Conservation (phyloP, 2,329 filamentous ascomycete genomes). For the Colletotrichum sp. region DNA sequence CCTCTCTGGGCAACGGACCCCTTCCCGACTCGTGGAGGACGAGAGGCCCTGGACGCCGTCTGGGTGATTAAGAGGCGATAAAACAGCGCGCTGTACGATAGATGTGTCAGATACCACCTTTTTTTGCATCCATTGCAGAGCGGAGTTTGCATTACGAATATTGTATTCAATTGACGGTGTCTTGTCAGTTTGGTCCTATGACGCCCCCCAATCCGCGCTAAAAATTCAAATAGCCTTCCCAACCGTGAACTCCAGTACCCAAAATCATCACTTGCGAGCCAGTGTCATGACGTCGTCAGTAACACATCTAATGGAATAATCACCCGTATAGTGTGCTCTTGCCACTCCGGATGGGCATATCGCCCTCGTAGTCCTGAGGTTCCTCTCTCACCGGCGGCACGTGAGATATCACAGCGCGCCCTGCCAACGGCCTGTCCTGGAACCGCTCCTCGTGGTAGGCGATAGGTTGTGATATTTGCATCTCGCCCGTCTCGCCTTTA, state of each 20-base stretch:
- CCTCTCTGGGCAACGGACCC: conserved; percentile 48
- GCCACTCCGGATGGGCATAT: conserved; percentile 37
- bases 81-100: not conserved
- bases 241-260: too few species aligned
- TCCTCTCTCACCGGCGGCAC: not conserved
- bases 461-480: conserved; percentile 35
- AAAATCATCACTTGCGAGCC: too few species aligned
- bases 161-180: not conserved
- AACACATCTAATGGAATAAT: too few species aligned
- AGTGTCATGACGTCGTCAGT: too few species aligned
- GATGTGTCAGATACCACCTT: not conserved
- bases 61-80: conserved; percentile 45
- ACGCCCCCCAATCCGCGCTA: too few species aligned
- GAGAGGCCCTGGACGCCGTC: conserved; percentile 64
- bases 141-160: conserved; percentile 12
- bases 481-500: conserved; percentile 22
- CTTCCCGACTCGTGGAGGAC: conserved; percentile 68
- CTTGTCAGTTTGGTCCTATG: too few species aligned
- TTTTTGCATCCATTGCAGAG: not conserved
- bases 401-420: not conserved
- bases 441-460: conserved; percentile 26
- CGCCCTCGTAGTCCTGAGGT: conserved; percentile 18
- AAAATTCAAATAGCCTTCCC: too few species aligned
- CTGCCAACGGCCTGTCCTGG: conserved; percentile 25
- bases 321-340: conserved; percentile 36